Evolutionary conservation across 2,329 filamentous ascomycete genomes (phyloP), one percentile per base, ranked within the genome.

Genomic region (Penicillium sp.): DNA sequence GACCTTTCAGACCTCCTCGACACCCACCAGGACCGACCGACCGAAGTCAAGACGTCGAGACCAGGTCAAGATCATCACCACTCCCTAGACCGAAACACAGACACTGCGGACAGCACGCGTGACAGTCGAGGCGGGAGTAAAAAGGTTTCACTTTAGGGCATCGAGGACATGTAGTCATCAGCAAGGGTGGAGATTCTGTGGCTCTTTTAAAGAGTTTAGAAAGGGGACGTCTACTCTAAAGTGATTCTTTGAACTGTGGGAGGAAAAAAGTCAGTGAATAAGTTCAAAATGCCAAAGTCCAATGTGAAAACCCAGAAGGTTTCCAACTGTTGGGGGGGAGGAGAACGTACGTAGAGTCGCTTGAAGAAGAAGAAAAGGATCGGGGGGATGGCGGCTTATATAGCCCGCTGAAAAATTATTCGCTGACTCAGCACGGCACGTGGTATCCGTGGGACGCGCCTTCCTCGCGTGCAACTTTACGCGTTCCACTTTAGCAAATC

Each of bases 221-320:
- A 86, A 83, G 82, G 83, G 88, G 71, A 91, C 86, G 86, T 90
- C 83, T 87, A 92, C 91, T 96, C 91, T 92, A 96, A 96, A 95
- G 90, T 90, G 90, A 93, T 93, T 92, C 89, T 91, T 77, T 78
- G 75, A 77, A 77, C 74, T 77, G 69, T 69, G 52, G 56, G 40
- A 27, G 18, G 27, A 52, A 32, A 40, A 48, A 41, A 25, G 64
- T 69, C 61, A 69, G 67, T 41, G 1, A 2, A 58, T 40, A 25
- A 25, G 13, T 42, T 25, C 37, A 44, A 31, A 32, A 10, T 34
- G 31, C 6, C 29, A 32, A 35, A 6, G n/a, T 38, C 32, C 31
- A 50, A 25, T 8, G 12, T 25, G 15, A 42, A 25, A 16, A 16
- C 25, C 12, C 3, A 12, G 15, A 8, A 25, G 18, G 16, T 21